These are phyloP conservation scores for Verticillium isaacii DNA, from an alignment of 2,329 filamentous ascomycete genomes.

Conservation along the genomic window DNA sequence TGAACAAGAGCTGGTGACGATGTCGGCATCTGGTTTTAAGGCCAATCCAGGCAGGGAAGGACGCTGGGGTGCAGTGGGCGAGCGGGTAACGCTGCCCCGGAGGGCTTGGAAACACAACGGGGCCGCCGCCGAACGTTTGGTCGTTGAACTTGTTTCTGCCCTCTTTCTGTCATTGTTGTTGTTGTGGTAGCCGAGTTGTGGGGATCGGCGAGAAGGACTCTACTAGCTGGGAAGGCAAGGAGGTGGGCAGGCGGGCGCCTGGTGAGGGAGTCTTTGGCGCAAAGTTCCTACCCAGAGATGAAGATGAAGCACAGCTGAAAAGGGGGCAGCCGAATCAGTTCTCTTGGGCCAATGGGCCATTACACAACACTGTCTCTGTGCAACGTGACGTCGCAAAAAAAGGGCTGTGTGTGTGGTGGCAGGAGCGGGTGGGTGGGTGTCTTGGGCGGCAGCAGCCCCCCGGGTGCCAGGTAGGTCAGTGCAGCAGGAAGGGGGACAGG, in stretches of 20 bases:
- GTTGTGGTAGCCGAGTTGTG: neutral
- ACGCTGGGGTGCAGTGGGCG: neutral
- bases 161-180: neutral
- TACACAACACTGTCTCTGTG: constrained; percentile 1
- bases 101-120: neutral
- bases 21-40: neutral
- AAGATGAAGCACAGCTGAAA: neutral
- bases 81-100: neutral
- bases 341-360: neutral
- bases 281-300: neutral
- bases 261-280: neutral
- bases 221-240: no score
- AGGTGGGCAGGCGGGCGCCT: no score
- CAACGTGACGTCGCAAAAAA: constrained; percentile 1
- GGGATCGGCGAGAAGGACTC: no score
- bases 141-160: neutral
- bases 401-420: neutral
- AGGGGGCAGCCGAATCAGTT: neutral
- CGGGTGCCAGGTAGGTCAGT: neutral
- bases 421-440: neutral
- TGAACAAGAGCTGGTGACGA: neutral
- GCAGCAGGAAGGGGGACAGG: neutral
- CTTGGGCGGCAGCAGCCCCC: neutral
- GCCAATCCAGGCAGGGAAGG: neutral
- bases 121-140: neutral